phyloP scores from a whole-genome alignment of 2,329 filamentous ascomycete genomes.

The Trichoderma oligosporum region DNA sequence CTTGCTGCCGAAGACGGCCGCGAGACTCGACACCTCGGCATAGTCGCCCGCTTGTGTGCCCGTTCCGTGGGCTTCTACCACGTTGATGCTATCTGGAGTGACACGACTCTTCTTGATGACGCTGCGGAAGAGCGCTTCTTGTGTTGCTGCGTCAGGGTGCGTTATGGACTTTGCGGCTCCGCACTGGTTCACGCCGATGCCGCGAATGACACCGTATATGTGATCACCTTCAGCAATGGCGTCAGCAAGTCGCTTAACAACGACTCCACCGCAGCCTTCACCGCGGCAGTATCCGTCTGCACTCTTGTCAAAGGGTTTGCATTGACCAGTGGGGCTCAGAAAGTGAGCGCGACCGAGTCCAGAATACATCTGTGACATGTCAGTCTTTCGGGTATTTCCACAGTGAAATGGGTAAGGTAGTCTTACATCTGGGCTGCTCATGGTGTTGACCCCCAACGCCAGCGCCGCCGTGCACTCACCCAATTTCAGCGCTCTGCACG shows the following conservation, averaged over 20 bases:
- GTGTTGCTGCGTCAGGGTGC: background rate
- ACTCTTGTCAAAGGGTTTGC: background rate
- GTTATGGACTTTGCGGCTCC: constrained; percentile 12
- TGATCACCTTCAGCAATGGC: constrained; percentile 10
- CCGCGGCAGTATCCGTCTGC: constrained; percentile 16
- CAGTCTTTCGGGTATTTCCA: too few relatives aligned
- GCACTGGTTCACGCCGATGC: constrained; percentile 8
- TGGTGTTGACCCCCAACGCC: constrained; percentile 23
- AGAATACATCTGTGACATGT: too few relatives aligned
- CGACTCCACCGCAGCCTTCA: constrained; percentile 4
- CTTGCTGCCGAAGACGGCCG: background rate
- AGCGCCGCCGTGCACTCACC: constrained; percentile 3
- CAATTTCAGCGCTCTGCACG: background rate
- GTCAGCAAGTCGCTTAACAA: constrained; percentile 1
- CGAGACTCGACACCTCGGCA: background rate
- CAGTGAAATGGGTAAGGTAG: too few relatives aligned
- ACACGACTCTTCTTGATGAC: constrained; percentile 14
- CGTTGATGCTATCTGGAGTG: background rate
- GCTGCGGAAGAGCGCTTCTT: background rate
- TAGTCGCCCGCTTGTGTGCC: constrained; percentile 40
- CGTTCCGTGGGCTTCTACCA: constrained; percentile 13
- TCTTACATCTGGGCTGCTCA: constrained; percentile 1
- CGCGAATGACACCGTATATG: constrained; percentile 6
- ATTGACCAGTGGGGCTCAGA: background rate
- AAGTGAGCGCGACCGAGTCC: background rate